phyloP scores from a whole-genome alignment of 495 filamentous ascomycete genomes.

The Penicillium dipodomyicola region DNA sequence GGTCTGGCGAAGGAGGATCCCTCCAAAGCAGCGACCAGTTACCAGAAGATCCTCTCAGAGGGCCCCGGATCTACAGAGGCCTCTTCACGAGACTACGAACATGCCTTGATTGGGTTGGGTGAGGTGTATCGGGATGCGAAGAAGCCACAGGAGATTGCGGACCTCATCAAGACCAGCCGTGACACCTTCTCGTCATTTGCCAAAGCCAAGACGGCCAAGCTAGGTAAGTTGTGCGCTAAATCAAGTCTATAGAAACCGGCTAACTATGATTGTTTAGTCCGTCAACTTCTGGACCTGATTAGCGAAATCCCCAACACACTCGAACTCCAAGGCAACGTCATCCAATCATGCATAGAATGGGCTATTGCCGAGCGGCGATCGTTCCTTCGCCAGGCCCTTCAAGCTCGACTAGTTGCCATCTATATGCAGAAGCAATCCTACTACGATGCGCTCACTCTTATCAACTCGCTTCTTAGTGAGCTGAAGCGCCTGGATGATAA shows the following conservation, averaged over 20 bases:
- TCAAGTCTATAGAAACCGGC: background rate
- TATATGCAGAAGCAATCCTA: constrained; percentile 96
- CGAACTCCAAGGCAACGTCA: constrained; percentile 89
- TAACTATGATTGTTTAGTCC: constrained; percentile 56
- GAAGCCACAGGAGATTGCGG: constrained; percentile 82
- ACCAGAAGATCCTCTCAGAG: constrained; percentile 83
- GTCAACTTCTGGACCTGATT: constrained; percentile 95
- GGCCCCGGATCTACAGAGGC: constrained; percentile 79
- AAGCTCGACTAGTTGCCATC: constrained; percentile 88
- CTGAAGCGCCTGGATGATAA: constrained; percentile 98
- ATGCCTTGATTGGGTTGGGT: constrained; percentile 67
- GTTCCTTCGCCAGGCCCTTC: constrained; percentile 96
- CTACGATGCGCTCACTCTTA: constrained; percentile 93
- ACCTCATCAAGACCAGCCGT: constrained; percentile 85
- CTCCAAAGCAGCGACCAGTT: constrained; percentile 74
- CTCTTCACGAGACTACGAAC: constrained; percentile 83
- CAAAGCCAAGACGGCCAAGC: constrained; percentile 97
- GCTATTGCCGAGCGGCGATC: constrained; percentile 86
- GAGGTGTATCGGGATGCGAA: constrained; percentile 90
- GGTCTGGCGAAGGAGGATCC: constrained; percentile 75
- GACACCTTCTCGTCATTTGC: constrained; percentile 91
- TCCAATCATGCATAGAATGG: constrained; percentile 99
- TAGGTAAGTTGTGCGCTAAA: constrained; percentile 61
- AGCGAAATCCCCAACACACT: constrained; percentile 86
- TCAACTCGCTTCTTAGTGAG: constrained; percentile 92